These are phyloP conservation scores for Backusella tuberculispora DNA, from an alignment of 192 early-diverging fungal genomes.

Conservation along the genomic window DNA sequence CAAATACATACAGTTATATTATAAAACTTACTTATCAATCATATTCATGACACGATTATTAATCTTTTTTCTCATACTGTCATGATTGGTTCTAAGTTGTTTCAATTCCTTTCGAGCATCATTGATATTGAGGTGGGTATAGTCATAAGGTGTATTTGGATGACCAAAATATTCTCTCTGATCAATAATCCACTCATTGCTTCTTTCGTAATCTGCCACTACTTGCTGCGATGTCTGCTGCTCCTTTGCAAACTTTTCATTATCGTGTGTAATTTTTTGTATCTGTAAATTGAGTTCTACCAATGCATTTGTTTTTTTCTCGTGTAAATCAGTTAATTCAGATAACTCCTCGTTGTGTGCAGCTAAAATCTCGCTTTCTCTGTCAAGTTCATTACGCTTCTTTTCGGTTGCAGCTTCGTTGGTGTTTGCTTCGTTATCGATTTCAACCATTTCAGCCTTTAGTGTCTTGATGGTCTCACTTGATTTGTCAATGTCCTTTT, in stretches of 20 bases:
- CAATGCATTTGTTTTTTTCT: constrained; percentile 66
- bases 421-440: constrained; percentile 24
- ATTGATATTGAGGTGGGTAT: constrained; percentile 69
- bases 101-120: constrained; percentile 76
- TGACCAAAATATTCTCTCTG: constrained; percentile 91
- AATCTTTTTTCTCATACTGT: constrained; percentile 81
- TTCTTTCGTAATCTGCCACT: constrained; percentile 54
- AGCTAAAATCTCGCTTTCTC: constrained; percentile 65
- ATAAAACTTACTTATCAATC: constrained; percentile 75
- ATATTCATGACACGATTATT: constrained; percentile 96
- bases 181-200: constrained; percentile 87
- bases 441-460: constrained; percentile 44
- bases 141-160: constrained; percentile 83
- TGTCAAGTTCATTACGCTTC: constrained; percentile 13
- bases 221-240: constrained; percentile 51
- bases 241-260: constrained; percentile 71
- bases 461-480: constrained; percentile 51
- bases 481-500: constrained; percentile 53
- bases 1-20: not conserved
- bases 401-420: not conserved
- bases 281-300: constrained; percentile 76
- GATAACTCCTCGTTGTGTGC: constrained; percentile 82
- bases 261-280: constrained; percentile 81
- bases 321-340: constrained; percentile 66
- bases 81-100: constrained; percentile 78